Evolutionary conservation across 2,329 filamentous ascomycete species (phyloP), one percentile per base, ranked within the genome.

Genomic region (Biscogniauxia mediterranea): DNA sequence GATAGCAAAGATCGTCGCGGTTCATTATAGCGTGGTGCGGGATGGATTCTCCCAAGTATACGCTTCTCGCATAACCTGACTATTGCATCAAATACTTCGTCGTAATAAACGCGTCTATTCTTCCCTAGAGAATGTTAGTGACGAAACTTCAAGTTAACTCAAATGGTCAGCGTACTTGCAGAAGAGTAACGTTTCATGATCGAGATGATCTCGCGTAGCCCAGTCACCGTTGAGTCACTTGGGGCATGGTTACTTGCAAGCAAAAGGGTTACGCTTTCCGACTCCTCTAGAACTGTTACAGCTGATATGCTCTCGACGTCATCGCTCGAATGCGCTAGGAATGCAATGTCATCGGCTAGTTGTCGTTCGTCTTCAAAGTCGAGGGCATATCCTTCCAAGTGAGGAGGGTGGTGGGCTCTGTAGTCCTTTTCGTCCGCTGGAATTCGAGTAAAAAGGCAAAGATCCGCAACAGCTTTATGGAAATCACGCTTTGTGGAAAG

Each of bases 281-380:
- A 2, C 28, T 42, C 20, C 19, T 56, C 54, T 19, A 42, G 54
- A 17, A 56, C 20, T n/a, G 54, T 56, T 19, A 56, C 54, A 9
- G 54, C 54, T 21, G 54, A 42, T 46, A 56, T 32, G 2, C 5
- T 56, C 7, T 21, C 17, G 5, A 49, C 54, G 3, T 32, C 54
- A 19, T 56, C 32, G 17, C 46, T 32, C 3, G n/a, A 46, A 32
- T 59, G 52, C 1, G 28, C 28, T 1, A 59, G 20, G 13, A 55
- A 59, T 5, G 57, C 57, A 11, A 59, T 32, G 32, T 59, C 53
- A 25, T 59, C 57, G 7, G 57, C 52, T 15, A 59, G 32, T 13
- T 55, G 52, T 1, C 38, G 38, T 38, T 59, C 57, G 32, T 59
- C 57, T n/a, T 28, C 17, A 20, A 55, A n/a, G 6, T n/a, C 21